phyloP scores from a whole-genome alignment of 768 basidiomycete genomes.

The Russula earlei region DNA sequence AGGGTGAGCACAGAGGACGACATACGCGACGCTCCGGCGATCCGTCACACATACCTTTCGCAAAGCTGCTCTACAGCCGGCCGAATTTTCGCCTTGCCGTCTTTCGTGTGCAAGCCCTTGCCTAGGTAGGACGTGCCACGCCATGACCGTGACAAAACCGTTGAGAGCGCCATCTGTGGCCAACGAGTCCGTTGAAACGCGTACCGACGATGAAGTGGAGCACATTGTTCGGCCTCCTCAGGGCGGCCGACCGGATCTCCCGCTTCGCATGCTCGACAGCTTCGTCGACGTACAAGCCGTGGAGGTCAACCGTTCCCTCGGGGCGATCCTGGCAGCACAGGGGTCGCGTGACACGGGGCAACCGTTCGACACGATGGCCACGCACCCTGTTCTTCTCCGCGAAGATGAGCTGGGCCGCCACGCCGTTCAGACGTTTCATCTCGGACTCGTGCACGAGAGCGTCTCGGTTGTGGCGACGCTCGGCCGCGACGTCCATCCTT shows the following conservation, averaged over 20 bases:
- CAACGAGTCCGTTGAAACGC: neutral
- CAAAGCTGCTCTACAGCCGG: neutral
- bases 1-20: neutral
- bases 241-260: neutral
- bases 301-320: constrained; percentile 2
- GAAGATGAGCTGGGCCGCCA: constrained; percentile 1
- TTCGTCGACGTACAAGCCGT: constrained; percentile 1
- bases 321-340: neutral
- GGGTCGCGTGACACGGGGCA: neutral
- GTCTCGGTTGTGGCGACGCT: neutral
- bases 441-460: neutral
- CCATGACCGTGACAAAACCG: too few species aligned
- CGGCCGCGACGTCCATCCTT: neutral
- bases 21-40: neutral
- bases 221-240: neutral
- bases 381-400: constrained; percentile 5
- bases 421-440: neutral
- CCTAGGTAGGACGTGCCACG: neutral
- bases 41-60: neutral
- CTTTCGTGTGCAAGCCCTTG: neutral
- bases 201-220: constrained; percentile 14
- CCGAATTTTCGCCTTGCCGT: constrained; percentile 1
- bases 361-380: neutral
- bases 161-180: neutral
- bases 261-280: neutral